Evolutionary conservation across 306 rosid species (phyloP).

Genomic region (Glycine soja): DNA sequence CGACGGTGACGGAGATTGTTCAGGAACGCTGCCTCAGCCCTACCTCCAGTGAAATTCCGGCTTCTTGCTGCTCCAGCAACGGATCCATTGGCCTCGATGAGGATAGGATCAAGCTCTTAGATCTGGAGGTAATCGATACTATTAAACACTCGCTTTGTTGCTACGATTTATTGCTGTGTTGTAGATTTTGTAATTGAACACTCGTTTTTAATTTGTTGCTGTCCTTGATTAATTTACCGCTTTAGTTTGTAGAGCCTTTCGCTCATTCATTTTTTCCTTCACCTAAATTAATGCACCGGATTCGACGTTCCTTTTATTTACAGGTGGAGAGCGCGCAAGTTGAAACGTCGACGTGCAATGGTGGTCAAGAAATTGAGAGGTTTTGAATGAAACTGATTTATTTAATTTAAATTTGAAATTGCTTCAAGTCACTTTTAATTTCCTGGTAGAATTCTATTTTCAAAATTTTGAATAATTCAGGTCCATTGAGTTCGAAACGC

Average conservation of each 20-base stretch:
- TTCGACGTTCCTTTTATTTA: conserved; percentile 40
- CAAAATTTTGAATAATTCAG: conserved; percentile 44
- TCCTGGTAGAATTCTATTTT: conserved; percentile 29
- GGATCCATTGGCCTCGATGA: conserved; percentile 57
- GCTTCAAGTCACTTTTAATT: background rate
- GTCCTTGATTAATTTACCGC: conserved; percentile 41
- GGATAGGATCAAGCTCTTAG: conserved; percentile 55
- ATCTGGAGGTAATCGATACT: conserved; percentile 69
- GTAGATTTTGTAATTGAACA: conserved; percentile 18
- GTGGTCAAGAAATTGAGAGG: conserved; percentile 60
- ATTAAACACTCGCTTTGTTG: background rate
- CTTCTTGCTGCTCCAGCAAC: conserved; percentile 81
- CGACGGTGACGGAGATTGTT: background rate
- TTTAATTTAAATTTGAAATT: conserved; percentile 40
- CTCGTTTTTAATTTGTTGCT: conserved; percentile 35
- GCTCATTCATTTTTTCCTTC: conserved; percentile 35
- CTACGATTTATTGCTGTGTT: conserved; percentile 24
- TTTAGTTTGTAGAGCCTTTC: conserved; percentile 16
- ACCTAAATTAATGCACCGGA: conserved; percentile 39
- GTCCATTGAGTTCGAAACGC: conserved; percentile 30
- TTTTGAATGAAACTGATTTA: conserved; percentile 26
- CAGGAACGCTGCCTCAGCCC: conserved; percentile 49
- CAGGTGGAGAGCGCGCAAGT: conserved; percentile 77
- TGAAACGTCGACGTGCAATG: conserved; percentile 72
- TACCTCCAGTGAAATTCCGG: conserved; percentile 50